Evolutionary conservation across 129 eudicot genomes (phyloP).

Genomic region (Helichrysum umbraculigerum): DNA sequence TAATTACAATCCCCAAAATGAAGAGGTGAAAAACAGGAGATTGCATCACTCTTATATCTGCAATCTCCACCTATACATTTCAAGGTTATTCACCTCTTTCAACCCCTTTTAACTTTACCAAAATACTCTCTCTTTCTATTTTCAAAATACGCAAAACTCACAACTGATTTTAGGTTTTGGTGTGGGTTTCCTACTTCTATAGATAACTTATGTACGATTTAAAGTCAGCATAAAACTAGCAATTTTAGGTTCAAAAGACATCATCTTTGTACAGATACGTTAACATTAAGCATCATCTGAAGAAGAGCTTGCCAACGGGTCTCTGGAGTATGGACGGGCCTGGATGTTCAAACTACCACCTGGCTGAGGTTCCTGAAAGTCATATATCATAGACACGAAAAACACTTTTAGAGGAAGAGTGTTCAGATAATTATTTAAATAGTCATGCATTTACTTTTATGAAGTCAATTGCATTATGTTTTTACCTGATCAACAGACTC

Average conservation of each 20-base stretch:
- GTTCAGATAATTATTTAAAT: neutral
- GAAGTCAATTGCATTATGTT: conserved; percentile 12
- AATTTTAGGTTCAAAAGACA: conserved; percentile 13
- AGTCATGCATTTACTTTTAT: neutral
- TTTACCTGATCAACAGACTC: conserved; percentile 65
- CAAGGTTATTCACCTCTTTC: conserved; percentile 38
- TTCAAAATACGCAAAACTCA: conserved; percentile 31
- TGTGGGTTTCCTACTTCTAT: conserved; percentile 22
- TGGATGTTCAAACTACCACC: conserved; percentile 50
- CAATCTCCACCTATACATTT: conserved; percentile 40
- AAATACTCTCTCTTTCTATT: conserved; percentile 16
- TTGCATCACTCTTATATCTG: neutral
- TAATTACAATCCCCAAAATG: conserved; percentile 19
- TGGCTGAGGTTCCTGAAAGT: conserved; percentile 43
- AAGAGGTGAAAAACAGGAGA: conserved; percentile 38
- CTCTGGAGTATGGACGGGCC: conserved; percentile 31
- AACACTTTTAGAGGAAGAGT: neutral
- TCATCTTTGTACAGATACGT: neutral
- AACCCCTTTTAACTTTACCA: neutral
- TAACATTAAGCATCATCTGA: conserved; percentile 33
- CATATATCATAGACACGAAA: conserved; percentile 4
- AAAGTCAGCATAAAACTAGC: conserved; percentile 10
- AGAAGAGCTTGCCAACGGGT: conserved; percentile 27
- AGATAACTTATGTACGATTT: conserved; percentile 23
- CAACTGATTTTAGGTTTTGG: neutral